These are phyloP conservation scores for Ceratocystiopsis sp. DNA, from an alignment of 2,329 filamentous ascomycete species.

Conservation along the genomic window DNA sequence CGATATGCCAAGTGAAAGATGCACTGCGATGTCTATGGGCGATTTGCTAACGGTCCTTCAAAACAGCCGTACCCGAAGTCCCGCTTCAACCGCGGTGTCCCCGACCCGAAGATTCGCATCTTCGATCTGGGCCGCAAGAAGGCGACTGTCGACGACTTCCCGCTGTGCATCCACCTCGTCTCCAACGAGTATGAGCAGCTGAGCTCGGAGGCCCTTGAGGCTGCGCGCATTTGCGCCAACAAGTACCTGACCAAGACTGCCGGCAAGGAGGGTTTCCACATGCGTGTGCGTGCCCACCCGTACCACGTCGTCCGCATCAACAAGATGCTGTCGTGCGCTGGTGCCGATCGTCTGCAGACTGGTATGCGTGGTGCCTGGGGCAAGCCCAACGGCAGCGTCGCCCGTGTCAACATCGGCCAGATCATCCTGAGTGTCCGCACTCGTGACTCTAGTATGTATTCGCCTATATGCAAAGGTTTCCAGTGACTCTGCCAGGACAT, in stretches of 20 bases:
- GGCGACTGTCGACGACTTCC: conserved; percentile 98
- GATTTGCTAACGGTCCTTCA: too few species aligned
- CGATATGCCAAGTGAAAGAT: too few species aligned
- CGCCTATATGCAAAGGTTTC: too few species aligned
- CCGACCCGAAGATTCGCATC: conserved; percentile 75
- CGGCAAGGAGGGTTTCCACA: conserved; percentile 60
- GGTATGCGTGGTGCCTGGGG: conserved; percentile 99
- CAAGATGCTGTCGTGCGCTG: conserved; percentile 99
- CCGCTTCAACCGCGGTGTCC: conserved; percentile 99
- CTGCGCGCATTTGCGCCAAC: conserved; percentile 99
- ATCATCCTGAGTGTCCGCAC: conserved; percentile 96
- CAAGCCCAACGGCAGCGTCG: conserved; percentile 97
- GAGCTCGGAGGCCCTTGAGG: conserved; percentile 98
- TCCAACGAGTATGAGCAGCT: conserved; percentile 99
- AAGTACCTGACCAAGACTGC: conserved; percentile 53
- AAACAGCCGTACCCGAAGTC: conserved; percentile 92
- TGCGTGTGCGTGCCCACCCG: conserved; percentile 78
- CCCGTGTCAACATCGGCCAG: conserved; percentile 99
- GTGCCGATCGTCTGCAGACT: conserved; percentile 99
- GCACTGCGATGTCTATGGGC: too few species aligned
- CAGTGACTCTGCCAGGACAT: not conserved
- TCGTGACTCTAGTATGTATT: conserved; percentile 72
- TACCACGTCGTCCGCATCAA: conserved; percentile 99
- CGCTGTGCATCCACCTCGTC: conserved; percentile 95
- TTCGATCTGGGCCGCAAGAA: conserved; percentile 98